Evolutionary conservation across 2,329 filamentous ascomycete genomes (phyloP).

Genomic region (Botrytis aclada): DNA sequence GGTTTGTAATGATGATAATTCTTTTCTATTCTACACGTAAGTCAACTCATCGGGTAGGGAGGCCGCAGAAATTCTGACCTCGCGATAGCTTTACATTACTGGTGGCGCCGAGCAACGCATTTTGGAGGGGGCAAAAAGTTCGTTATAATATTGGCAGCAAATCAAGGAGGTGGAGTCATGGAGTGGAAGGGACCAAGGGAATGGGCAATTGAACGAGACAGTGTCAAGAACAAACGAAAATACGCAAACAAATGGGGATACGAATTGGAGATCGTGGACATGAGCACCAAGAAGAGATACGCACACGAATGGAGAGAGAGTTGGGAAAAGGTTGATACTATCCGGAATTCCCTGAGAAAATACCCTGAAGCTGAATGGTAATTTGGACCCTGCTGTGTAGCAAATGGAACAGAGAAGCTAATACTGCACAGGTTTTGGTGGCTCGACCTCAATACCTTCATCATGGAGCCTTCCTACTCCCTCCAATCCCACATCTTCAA

Average conservation of each 20-base stretch:
- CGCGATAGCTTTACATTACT: slow-evolving; percentile 42
- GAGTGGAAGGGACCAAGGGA: slow-evolving; percentile 97
- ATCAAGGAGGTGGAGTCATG: slow-evolving; percentile 95
- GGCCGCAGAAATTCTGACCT: slow-evolving; percentile 20
- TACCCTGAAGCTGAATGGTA: slow-evolving; percentile 97
- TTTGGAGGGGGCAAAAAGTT: slow-evolving; percentile 86
- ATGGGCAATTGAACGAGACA: slow-evolving; percentile 97
- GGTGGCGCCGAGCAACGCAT: slow-evolving; percentile 68
- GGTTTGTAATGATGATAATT: slow-evolving; percentile 59
- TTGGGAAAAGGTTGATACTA: slow-evolving; percentile 97
- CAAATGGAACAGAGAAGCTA: slow-evolving; percentile 9
- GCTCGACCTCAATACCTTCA: slow-evolving; percentile 94
- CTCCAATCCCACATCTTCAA: slow-evolving; percentile 90
- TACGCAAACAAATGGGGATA: slow-evolving; percentile 90
- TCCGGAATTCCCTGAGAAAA: slow-evolving; percentile 84
- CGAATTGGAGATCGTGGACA: slow-evolving; percentile 92
- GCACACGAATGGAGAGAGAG: slow-evolving; percentile 98
- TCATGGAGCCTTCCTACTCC: slow-evolving; percentile 94
- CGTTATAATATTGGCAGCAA: slow-evolving; percentile 90
- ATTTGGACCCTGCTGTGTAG: slow-evolving; percentile 37
- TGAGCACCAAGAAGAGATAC: slow-evolving; percentile 98
- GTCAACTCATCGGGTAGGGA: slow-evolving; percentile 40
- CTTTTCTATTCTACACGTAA: slow-evolving; percentile 72
- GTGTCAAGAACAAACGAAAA: slow-evolving; percentile 88
- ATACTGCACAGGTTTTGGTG: slow-evolving; percentile 87